Evolutionary conservation across 345 rosid genomes (phyloP), one percentile per base, ranked within the genome.

Genomic region (Populus pruinosa): DNA sequence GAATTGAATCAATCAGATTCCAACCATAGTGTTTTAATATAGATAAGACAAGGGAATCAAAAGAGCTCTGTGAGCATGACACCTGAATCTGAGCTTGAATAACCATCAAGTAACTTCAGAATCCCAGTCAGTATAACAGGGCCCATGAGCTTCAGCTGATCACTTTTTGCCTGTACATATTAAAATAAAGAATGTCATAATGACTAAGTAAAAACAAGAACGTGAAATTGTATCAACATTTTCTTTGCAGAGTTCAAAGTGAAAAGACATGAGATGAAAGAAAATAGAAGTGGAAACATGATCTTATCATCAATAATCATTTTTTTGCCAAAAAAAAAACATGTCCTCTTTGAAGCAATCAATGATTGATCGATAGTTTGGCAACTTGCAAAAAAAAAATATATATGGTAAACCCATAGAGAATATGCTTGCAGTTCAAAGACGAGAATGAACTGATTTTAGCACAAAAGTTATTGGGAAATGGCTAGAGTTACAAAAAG

Each of bases 81-180:
- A 94, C 99, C 98, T 91, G 98, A 82, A 77, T 90, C 94, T 80
- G 89, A 88, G 72, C 70, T 77, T 56, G 92, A 87, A 83, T 82
- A 89, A 80, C 92, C 82, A 86, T 95, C 98, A 80, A 95, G 98
- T 86, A 94, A 86, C 88, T 91, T 95, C 86, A 91, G 78, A 82
- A 93, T 90, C 62, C 90, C 95, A 84, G 71, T 91, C 79, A 95
- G 82, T 79, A 95, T 91, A 66, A 95, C 87, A 76, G 98, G 99
- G 67, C 98, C 99, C 97, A 95, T 93, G 75, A 93, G 89, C 87
- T 90, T 90, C 87, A 95, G 81, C 78, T 90, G 98, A 76, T 93
- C 96, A 74, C 86, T 82, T 83, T 86, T 89, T 78, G 98, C 97
- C 99, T 95, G 81, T 79, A 81, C 67, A 79, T 47, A 65, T 5